A percentile compares a stretch with the other conserved stretches of the same genome.
phyloP scores from a whole-genome alignment of 2,329 filamentous ascomycete species.

The Cladobotryum protrusum region DNA sequence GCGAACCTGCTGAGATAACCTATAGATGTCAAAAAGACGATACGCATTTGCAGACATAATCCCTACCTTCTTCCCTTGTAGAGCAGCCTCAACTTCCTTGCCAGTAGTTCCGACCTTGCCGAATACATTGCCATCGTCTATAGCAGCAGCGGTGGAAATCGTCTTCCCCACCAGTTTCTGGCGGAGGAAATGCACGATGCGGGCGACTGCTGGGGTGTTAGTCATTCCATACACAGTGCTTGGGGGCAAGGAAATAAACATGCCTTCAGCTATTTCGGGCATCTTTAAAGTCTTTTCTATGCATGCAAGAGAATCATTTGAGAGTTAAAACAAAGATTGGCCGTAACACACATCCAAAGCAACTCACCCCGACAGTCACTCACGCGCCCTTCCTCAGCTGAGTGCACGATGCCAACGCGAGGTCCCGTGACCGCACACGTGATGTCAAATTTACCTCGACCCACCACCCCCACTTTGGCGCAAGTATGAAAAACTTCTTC shows the following conservation, averaged over 20 bases:
- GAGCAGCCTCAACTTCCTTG: constrained; percentile 63
- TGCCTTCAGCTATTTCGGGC: constrained; percentile 60
- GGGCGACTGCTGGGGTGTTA: constrained; percentile 53
- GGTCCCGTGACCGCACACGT: constrained; percentile 25
- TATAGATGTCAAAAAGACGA: constrained; percentile 12
- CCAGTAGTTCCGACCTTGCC: constrained; percentile 83
- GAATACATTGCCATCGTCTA: constrained; percentile 80
- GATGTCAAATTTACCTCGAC: constrained; percentile 8
- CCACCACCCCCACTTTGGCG: constrained; percentile 18
- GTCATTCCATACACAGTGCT: no score
- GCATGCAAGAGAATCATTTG: not conserved
- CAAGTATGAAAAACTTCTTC: constrained; percentile 9
- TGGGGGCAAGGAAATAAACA: not conserved
- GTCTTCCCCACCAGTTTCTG: constrained; percentile 79
- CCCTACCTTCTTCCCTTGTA: constrained; percentile 62
- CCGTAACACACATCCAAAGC: not conserved
- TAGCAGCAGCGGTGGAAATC: constrained; percentile 61
- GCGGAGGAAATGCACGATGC: constrained; percentile 78
- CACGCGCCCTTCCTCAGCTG: not conserved
- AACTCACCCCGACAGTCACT: not conserved
- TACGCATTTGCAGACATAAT: not conserved
- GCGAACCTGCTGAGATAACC: constrained; percentile 64
- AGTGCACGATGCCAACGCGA: constrained; percentile 24
- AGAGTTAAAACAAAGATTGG: not conserved
- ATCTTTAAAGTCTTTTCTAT: constrained; percentile 30